Base-by-base conservation (phyloP, 805 yeast species). In the Barnettozyma vustinii region DNA sequence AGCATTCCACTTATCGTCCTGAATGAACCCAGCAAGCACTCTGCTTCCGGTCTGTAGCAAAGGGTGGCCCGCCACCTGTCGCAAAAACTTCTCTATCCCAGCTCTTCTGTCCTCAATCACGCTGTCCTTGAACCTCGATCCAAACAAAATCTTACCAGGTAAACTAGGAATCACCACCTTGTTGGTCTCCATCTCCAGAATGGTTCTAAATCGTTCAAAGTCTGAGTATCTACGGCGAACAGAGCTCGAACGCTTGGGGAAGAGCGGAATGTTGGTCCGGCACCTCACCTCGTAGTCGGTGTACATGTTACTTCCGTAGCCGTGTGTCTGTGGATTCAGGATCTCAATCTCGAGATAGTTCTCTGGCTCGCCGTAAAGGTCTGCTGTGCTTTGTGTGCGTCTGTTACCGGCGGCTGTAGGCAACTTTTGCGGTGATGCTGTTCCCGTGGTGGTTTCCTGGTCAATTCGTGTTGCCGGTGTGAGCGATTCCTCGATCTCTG, bases 211-310 rank as follows among this genome's bases (percentile, higher is more conserved):
- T 21, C 79, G 75, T 52, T 87, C 98, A 65, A 92, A 92, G 61
- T 94, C 98, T 40, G 90, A 80, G 70, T 89, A 92, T 44, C 98
- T 69, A 57, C 99, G 76, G 52, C 97, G 79, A 7, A 90, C 96
- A 30, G 74, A 68, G 27, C 89, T 80, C 37, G 66, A 65, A 45
- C 81, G 72, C 52, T 79, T 76, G 53, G 78, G 78, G 68, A 94
- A 92, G 2, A 90, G 83, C 1, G 98, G 98, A 48, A 94, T 80
- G 66, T 94, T 92, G 21, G 97, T 92, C 65, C 90, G 75, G 64
- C 97, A 89, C 9, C 86, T 74, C 20, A 92, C 80, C 66, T 91
- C 97, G 66, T 92, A 92, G 67, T 92, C 98, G 9, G 98, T 92
- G 65, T 75, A 92, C 82, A 83, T 80, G 26, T 80, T 76, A 30